Base-by-base conservation (phyloP, 371 early-diverging fungal genomes). In the Mucor plumbeus region DNA sequence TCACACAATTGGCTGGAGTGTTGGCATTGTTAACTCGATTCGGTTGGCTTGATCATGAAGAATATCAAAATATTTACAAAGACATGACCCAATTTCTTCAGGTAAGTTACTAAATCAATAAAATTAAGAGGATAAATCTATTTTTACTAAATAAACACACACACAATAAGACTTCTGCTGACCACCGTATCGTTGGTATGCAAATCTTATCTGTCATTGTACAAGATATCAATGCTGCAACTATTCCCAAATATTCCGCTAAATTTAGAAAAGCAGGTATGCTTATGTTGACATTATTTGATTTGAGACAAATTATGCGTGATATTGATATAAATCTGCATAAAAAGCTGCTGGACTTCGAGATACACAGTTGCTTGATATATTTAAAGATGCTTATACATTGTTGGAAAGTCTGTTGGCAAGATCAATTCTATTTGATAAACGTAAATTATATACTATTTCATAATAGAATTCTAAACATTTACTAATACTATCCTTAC, bases 41-140 rank as follows among this genome's bases (percentile, higher is more conserved):
- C 26, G 92, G 92, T 5, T 94, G 94, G 93, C 79, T 88, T 38
- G 93, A 92, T 48, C 67, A 82, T 33, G 80, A 84, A 44, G 90
- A 89, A 40, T 93, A 92, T 67, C 85, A 85, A 56, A 77, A 81
- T 31, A 79, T 89, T 0, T 67, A 90, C 17, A 83, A 81, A 57
- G 87, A 88, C 44, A 71, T 92, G 50, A 73, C 85, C n/a, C 85
- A 85, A 53, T 91, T 91, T 67, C 76, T 88, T 55, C 83, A 88
- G 76, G 90, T 87, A 71, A 35, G 36, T 26, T 53, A 4, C 11
- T 31, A 53, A 31, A 11, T 19, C 11, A 21, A 10, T 5, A 7
- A 14, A 53, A 53, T 9, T 2, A 53, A 26, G 17, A n/a, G 53
- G 31, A 31, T 1, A 38, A 5, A 5, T 1, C 5, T 38, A 5